Percentiles rank a stretch among this genome's conserved stretches.
phyloP scores from a whole-genome alignment of 2,329 filamentous ascomycete genomes.

The Penicillium sp. region DNA sequence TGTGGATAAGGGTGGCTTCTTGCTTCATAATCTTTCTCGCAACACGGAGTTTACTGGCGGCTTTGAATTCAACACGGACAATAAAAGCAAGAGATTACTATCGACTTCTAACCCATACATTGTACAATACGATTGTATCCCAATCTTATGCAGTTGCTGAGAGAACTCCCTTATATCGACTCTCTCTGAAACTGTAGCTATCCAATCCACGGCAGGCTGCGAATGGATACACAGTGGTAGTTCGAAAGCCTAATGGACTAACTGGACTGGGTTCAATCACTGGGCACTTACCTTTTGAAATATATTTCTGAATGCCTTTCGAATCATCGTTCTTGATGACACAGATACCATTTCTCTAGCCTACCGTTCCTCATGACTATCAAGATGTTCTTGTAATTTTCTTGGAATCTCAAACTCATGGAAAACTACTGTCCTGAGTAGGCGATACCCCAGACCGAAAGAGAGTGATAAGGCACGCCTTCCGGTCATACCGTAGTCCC shows the following conservation, averaged over 20 bases:
- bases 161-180: background rate
- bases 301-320: too few relatives aligned
- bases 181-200: background rate
- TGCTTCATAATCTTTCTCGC: slow-evolving; percentile 5
- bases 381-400: too few relatives aligned
- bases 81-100: background rate
- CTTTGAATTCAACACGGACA: background rate
- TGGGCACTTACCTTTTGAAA: too few relatives aligned
- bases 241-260: too few relatives aligned
- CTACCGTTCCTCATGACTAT: too few relatives aligned
- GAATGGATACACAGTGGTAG: background rate
- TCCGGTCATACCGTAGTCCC: background rate
- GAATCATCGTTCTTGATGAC: too few relatives aligned
- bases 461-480: background rate
- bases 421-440: too few relatives aligned
- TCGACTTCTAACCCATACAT: background rate
- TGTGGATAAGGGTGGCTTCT: slow-evolving; percentile 3
- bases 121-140: background rate
- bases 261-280: too few relatives aligned
- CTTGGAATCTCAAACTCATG: too few relatives aligned
- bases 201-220: background rate
- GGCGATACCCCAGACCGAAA: background rate
- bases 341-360: too few relatives aligned
- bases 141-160: background rate
- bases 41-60: slow-evolving; percentile 1